Percentiles rank a stretch among this genome's conserved stretches.
These are phyloP conservation scores for Mixia osmundae DNA, from an alignment of 1,284 basidiomycete species.

Conservation along the genomic window DNA sequence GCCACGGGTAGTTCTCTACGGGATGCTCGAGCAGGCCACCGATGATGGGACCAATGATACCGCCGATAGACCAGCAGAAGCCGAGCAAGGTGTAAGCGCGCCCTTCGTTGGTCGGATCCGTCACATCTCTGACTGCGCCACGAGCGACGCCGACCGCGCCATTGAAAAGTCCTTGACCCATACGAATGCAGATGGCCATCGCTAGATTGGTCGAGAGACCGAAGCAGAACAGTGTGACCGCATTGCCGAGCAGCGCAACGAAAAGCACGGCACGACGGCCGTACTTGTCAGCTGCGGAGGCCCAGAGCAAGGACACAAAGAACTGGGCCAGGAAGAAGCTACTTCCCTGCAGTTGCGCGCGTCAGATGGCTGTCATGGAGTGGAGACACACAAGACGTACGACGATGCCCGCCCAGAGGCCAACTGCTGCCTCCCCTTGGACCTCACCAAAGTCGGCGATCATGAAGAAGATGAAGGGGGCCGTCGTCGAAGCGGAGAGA, in stretches of 20 bases:
- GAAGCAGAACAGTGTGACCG: slow-evolving; percentile 51
- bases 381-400: slow-evolving; percentile 7
- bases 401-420: slow-evolving; percentile 56
- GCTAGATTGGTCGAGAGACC: slow-evolving; percentile 35
- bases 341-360: not conserved
- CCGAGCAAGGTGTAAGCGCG: slow-evolving; percentile 13
- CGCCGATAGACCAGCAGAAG: slow-evolving; percentile 16
- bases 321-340: slow-evolving; percentile 40
- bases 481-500: slow-evolving; percentile 51
- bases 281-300: slow-evolving; percentile 75
- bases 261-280: slow-evolving; percentile 65
- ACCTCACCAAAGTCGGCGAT: slow-evolving; percentile 54
- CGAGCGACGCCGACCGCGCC: slow-evolving; percentile 33
- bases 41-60: slow-evolving; percentile 14
- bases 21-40: slow-evolving; percentile 4
- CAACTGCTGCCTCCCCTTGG: slow-evolving; percentile 39
- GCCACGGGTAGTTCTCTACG: slow-evolving; percentile 11
- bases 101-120: slow-evolving; percentile 32
- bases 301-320: slow-evolving; percentile 77
- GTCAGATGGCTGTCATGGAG: not conserved
- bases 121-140: slow-evolving; percentile 66
- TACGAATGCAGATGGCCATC: slow-evolving; percentile 65
- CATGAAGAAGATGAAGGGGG: slow-evolving; percentile 71
- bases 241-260: slow-evolving; percentile 59
- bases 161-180: slow-evolving; percentile 84